phyloP scores from a whole-genome alignment of 2,329 filamentous ascomycete species.

The Dactylellina parvicollis region DNA sequence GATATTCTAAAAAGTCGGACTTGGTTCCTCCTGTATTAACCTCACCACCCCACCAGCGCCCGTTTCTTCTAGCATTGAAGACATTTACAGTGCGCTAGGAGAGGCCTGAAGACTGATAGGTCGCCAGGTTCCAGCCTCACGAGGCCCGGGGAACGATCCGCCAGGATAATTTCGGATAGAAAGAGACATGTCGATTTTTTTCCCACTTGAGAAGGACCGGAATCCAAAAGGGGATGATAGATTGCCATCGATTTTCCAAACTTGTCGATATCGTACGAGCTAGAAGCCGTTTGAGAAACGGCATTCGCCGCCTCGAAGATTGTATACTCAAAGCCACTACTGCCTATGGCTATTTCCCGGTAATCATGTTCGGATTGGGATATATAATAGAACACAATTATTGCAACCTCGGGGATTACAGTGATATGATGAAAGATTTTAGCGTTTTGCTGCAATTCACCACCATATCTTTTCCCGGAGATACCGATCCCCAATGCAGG shows the following conservation, averaged over 20 bases:
- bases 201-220: not conserved
- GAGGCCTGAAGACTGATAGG: constrained; percentile 38
- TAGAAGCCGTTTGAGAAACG: constrained; percentile 8
- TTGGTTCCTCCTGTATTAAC: constrained; percentile 1
- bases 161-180: constrained; percentile 37
- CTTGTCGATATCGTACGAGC: constrained; percentile 3
- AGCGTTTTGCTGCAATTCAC: not conserved
- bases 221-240: constrained; percentile 9
- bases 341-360: constrained; percentile 2
- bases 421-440: too few relatives aligned
- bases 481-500: constrained; percentile 36
- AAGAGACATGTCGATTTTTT: constrained; percentile 28
- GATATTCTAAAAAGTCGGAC: constrained; percentile 4
- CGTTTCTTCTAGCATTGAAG: constrained; percentile 4
- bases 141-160: constrained; percentile 24
- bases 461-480: constrained; percentile 19
- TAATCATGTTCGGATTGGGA: constrained; percentile 2
- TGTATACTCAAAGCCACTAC: constrained; percentile 15
- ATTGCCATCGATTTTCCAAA: constrained; percentile 19
- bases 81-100: not conserved
- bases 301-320: constrained; percentile 27
- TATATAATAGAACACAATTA: not conserved
- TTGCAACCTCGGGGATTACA: not conserved
- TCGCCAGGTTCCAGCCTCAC: constrained; percentile 22
- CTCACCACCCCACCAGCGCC: constrained; percentile 4